Base-by-base conservation (phyloP, 2,329 filamentous ascomycete species). In the Didymosphaeria variabile region DNA sequence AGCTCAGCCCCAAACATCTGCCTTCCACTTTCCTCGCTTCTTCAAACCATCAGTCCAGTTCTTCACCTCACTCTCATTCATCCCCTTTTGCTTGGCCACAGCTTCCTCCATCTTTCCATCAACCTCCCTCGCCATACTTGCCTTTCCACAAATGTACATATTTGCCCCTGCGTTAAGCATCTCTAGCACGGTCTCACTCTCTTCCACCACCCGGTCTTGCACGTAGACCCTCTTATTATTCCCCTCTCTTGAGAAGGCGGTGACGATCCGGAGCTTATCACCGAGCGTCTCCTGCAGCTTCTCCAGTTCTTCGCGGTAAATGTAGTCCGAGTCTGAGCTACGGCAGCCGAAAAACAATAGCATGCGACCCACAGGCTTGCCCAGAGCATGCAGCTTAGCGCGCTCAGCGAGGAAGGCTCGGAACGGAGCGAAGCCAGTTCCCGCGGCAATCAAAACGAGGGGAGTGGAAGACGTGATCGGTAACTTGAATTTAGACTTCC, bases 21-120 rank as follows among this genome's bases (percentile, higher is more conserved):
- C 83, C 65, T 81, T 80, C 83, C 83, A 86, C 68, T 83, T 84
- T n/a, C 79, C 80, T 31, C 77, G 77, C 66, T 79, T 82, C 78
- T 84, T 85, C 42, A 84, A 70, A 17, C 71, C 76, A 63, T 83
- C 82, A 26, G 74, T 79, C 83, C 83, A 86, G 54, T 76, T 74
- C 57, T 80, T 80, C 15, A 79, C 74, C 47, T 82, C 77, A 7
- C 60, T 66, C 19, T 83, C 80, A 15, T 65, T 69, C 78, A 81
- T 80, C 1, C 69, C 72, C 60, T 79, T 80, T 38, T 66, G 64
- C 23, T 62, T 66, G 52, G 61, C 72, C 64, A 83, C 74, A 1
- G 75, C 75, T 19, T 73, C 68, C 17, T 79, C 79, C 10, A 83
- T 78, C 63, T 63, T 68, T 70, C 75, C 64, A 53, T 73, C 71